A percentile compares a stretch with the other conserved stretches of the same genome.
Conservation (phyloP, 345 rosid genomes). For the Triadica sebifera region DNA sequence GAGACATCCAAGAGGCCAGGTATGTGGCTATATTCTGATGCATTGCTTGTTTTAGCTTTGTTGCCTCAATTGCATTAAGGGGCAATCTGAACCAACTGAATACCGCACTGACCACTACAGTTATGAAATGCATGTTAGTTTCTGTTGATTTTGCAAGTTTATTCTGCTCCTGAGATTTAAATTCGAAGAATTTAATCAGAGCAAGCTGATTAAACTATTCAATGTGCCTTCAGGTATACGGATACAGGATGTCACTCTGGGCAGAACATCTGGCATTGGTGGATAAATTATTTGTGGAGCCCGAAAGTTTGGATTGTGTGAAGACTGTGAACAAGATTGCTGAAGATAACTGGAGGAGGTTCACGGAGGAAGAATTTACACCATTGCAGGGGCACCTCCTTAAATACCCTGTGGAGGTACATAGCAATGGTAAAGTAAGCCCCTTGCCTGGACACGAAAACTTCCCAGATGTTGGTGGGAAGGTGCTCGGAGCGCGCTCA, state of each 20-base stretch:
- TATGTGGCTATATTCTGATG: conserved; percentile 4
- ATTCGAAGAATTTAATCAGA: background rate
- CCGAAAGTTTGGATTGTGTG: conserved; percentile 57
- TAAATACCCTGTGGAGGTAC: conserved; percentile 62
- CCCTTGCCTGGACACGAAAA: conserved; percentile 57
- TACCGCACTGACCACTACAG: too few relatives aligned
- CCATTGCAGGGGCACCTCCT: conserved; percentile 69
- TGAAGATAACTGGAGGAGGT: conserved; percentile 70
- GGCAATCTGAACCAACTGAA: too few relatives aligned
- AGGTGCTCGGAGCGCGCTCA: conserved; percentile 58
- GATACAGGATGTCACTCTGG: conserved; percentile 91
- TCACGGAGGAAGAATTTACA: conserved; percentile 38
- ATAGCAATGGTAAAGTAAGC: conserved; percentile 47
- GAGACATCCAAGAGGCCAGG: conserved; percentile 72
- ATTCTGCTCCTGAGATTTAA: background rate
- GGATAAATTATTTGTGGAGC: conserved; percentile 46
- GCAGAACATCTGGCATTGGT: conserved; percentile 69
- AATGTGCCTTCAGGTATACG: conserved; percentile 48
- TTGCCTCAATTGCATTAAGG: too few relatives aligned
- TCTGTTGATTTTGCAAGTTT: background rate
- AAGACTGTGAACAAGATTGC: conserved; percentile 59
- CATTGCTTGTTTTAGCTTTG: background rate
- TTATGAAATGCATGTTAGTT: too few relatives aligned
- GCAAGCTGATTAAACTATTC: background rate
- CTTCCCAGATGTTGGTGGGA: conserved; percentile 88